phyloP scores from a whole-genome alignment of 805 yeast species.

The Candida parachauliodes region DNA sequence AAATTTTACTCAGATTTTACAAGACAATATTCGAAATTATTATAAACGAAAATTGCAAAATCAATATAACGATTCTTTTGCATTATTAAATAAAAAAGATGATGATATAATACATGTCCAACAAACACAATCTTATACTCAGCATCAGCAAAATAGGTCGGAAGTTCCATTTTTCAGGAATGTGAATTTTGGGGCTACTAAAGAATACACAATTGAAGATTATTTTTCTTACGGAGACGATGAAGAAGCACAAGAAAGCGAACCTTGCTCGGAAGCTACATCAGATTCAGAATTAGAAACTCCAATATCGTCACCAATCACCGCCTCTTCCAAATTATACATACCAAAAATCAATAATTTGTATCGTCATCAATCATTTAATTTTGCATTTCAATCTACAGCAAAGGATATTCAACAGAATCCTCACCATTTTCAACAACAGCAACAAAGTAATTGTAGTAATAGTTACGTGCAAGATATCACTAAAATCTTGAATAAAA shows the following conservation, averaged over 20 bases:
- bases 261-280: neutral
- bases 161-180: slow-evolving; percentile 35
- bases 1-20: slow-evolving; percentile 35
- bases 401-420: no score
- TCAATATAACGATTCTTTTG: slow-evolving; percentile 32
- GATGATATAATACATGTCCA: slow-evolving; percentile 4
- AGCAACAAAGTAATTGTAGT: slow-evolving; percentile 15
- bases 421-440: no score
- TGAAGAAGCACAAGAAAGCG: slow-evolving; percentile 15
- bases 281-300: neutral
- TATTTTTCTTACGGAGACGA: slow-evolving; percentile 29
- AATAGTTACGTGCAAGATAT: slow-evolving; percentile 18
- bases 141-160: neutral
- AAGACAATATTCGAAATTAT: slow-evolving; percentile 35
- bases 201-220: slow-evolving; percentile 28
- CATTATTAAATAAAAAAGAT: slow-evolving; percentile 21
- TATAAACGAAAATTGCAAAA: slow-evolving; percentile 22
- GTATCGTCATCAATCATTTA: slow-evolving; percentile 9
- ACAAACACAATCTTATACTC: slow-evolving; percentile 2
- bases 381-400: slow-evolving; percentile 7
- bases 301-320: slow-evolving; percentile 10
- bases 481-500: slow-evolving; percentile 31
- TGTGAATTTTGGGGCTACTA: slow-evolving; percentile 28
- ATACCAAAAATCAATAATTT: slow-evolving; percentile 10
- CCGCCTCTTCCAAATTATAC: slow-evolving; percentile 8